Evolutionary conservation across 140 eudicot species (phyloP), one percentile per base, ranked within the genome.

Genomic region (Senecio squalidus): DNA sequence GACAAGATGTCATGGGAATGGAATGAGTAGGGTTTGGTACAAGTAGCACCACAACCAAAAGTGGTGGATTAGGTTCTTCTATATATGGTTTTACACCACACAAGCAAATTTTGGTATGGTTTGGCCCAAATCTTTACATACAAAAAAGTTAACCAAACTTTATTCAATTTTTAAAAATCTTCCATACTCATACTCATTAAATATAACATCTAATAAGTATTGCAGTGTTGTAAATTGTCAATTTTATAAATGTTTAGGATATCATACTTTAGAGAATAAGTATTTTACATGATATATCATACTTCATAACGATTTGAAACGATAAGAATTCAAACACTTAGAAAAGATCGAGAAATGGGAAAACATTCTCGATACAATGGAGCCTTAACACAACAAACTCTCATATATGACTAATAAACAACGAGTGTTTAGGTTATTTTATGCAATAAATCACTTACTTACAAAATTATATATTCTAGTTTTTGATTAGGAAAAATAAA

Each of bases 1-100:
- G 78, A 54, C 57, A 59, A 55, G 56, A 52, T 27, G 54, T 70
- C 48, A 49, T 62, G 84, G 65, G 60, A 66, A 63, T 63, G 79
- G 76, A 58, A 77, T 66, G 82, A 59, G 60, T 64, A 74, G 81
- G 84, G 76, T 77, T 82, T 58, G 84, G 80, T 68, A 77, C 59
- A 60, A 78, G 74, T 68, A 66, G 79, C 78, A 78, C 89, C 86
- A 79, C 86, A 78, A 73, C 69, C 64, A 56, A 66, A 76, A 81
- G 80, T 76, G 60, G 73, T 78, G 89, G 89, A 72, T 81, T 84
- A 84, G 94, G 89, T 78, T 81, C 67, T 52, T 41, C 72, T 56
- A 47, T 58, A 20, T 62, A 39, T 52, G 67, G 77, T 72, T 72
- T 70, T 72, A 39, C 66, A 72, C 77, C 77, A 64, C 77, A 72